These are phyloP conservation scores for Penicillium sp. DNA, from an alignment of 2,329 filamentous ascomycete species.

Conservation along the genomic window DNA sequence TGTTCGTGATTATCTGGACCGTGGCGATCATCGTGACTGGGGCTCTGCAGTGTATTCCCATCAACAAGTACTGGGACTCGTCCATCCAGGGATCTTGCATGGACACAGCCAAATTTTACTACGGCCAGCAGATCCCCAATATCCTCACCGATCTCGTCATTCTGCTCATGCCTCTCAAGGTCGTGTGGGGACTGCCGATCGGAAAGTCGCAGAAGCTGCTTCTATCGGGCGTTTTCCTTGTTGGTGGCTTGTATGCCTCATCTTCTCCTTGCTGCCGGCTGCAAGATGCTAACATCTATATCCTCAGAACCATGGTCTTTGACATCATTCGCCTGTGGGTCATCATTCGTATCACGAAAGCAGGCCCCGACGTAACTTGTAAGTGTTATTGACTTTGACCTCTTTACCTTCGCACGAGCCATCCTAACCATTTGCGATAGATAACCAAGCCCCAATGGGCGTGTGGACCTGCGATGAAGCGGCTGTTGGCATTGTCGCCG, in stretches of 20 bases:
- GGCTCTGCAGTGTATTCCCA: conserved; percentile 26
- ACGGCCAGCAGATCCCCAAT: conserved; percentile 32
- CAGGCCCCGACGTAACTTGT: conserved; percentile 32
- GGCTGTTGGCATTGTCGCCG: conserved; percentile 30
- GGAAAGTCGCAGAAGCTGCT: conserved; percentile 24
- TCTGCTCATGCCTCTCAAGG: conserved; percentile 27
- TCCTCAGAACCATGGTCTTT: conserved; percentile 26
- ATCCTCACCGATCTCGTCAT: conserved; percentile 31
- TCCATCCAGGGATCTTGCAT: conserved; percentile 27
- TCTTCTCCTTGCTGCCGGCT: neutral
- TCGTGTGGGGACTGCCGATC: conserved; percentile 29
- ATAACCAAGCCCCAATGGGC: conserved; percentile 28
- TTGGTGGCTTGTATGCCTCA: conserved; percentile 29
- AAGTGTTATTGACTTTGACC: conserved; percentile 3
- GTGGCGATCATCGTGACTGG: conserved; percentile 23
- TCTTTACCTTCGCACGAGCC: neutral
- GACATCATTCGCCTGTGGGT: conserved; percentile 28
- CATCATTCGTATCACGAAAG: conserved; percentile 24
- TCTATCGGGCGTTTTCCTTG: conserved; percentile 28
- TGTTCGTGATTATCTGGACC: conserved; percentile 24
- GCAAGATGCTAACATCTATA: neutral
- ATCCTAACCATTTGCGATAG: conserved; percentile 14
- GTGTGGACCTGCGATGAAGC: conserved; percentile 35
- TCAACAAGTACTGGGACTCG: conserved; percentile 28
- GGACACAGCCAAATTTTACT: conserved; percentile 26